Conservation (phyloP, 225 moss, liverwort and hornwort species). For the Pseudisothecium myosuroides region DNA sequence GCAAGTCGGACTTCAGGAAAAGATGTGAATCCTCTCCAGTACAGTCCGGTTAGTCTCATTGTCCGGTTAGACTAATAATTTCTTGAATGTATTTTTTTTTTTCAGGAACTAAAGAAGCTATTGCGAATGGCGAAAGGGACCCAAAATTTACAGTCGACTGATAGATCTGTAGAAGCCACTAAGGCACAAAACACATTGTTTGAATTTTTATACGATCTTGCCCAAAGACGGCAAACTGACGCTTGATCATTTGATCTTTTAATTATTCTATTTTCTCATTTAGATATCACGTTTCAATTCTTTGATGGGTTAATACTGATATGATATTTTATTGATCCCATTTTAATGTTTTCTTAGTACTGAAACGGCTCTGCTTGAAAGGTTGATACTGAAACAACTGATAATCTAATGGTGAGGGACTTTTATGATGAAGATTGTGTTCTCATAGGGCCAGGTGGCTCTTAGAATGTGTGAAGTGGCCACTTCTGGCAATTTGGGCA, state of each 20-base stretch:
- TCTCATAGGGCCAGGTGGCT: neutral
- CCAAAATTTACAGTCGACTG: neutral
- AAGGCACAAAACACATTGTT: conserved; percentile 10
- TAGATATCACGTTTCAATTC: neutral
- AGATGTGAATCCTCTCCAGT: neutral
- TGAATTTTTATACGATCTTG: conserved; percentile 28
- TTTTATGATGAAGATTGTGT: neutral
- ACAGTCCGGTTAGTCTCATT: neutral
- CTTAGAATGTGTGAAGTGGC: neutral
- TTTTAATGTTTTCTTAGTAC: neutral
- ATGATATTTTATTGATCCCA: neutral
- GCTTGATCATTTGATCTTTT: neutral
- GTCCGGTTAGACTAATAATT: neutral
- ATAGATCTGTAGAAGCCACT: conserved; percentile 12
- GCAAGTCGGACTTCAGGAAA: neutral
- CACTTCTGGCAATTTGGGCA: neutral
- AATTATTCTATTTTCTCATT: neutral
- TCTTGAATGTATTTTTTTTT: neutral
- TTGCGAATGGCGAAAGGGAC: conserved; percentile 25
- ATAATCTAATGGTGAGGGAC: neutral
- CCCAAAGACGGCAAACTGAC: conserved; percentile 11
- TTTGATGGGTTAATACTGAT: neutral
- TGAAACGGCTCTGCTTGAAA: neutral
- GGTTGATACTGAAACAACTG: neutral
- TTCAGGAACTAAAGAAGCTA: conserved; percentile 37